Base-by-base conservation (phyloP, 768 basidiomycete species). In the Hericium alpestre region DNA sequence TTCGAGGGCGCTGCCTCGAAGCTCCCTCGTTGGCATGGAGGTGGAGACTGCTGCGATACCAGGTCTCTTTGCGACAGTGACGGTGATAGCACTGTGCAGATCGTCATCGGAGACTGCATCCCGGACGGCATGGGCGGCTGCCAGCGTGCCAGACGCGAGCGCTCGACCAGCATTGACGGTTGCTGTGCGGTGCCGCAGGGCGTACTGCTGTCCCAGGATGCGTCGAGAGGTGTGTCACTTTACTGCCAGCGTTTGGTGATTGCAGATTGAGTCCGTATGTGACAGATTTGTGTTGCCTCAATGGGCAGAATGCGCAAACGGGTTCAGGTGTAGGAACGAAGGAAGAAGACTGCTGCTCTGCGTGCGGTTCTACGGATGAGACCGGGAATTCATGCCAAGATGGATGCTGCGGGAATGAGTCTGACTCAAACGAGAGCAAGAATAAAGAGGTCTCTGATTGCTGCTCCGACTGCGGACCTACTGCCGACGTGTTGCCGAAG, bases 111-210 rank as follows among this genome's bases (percentile, higher is more conserved):
- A 11, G 56, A 56, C n/a, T 49, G 56, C 40, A 55, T 57, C n/a
- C 54, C 56, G 25, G 56, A 60, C 18, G 54, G 51, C 41, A 22
- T 40, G 49, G 54, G 56, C 1, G 56, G 51, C 23, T 62, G 59
- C 47, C 53, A 60, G 25, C 23, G 61, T 13, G 40, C 59, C 15
- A 18, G 23, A 6, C 38, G 39, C 12, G 32, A 16, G 16, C 50
- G 38, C 9, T 41, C 39, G 53, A 25, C 49, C 6, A 41, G 56
- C 27, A 51, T n/a, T 39, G 38, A 37, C 38, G 37, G 37, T 18
- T 53, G 50, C 50, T 51, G 50, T 22, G 4, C 50, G 15, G 23
- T n/a, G 50, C 50, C 50, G 22, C 32, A 46, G 16, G 43, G 16
- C n/a, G 43, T 9, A n/a, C 7, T 9, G n/a, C 15, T 46, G n/a